Evolutionary conservation across 495 filamentous ascomycete species (phyloP).

Genomic region (Venustampulla echinocandica): DNA sequence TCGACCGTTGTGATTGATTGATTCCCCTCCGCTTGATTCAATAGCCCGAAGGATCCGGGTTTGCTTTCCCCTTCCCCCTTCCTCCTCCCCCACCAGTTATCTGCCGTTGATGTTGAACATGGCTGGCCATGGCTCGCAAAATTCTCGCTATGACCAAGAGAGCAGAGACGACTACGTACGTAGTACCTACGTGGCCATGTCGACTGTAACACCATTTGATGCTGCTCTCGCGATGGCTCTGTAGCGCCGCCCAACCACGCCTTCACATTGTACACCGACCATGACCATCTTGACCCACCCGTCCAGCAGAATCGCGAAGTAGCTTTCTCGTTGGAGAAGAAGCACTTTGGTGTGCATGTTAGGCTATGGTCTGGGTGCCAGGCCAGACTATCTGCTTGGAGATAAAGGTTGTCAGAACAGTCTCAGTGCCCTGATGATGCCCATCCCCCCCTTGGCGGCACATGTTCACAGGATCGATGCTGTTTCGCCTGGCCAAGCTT

Average conservation of each 20-base stretch:
- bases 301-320: not conserved
- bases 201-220: not conserved
- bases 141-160: not conserved
- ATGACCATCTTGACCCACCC: not conserved
- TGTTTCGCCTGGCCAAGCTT: not conserved
- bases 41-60: constrained; percentile 4
- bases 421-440: not conserved
- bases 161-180: not conserved
- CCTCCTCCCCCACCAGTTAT: not conserved
- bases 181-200: not conserved
- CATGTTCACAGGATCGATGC: not conserved
- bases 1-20: constrained; percentile 6
- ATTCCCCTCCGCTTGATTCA: constrained; percentile 5
- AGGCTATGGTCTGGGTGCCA: not conserved
- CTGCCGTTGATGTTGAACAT: constrained; percentile 9
- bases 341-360: constrained; percentile 6
- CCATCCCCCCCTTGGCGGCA: no score
- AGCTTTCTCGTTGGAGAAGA: not conserved
- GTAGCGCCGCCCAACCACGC: constrained; percentile 12
- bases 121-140: constrained; percentile 15
- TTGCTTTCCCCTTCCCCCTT: constrained; percentile 7
- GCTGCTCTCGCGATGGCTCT: constrained; percentile 4
- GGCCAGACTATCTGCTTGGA: not conserved
- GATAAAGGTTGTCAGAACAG: not conserved
- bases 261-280: constrained; percentile 5